phyloP scores from a whole-genome alignment of 1,139 yeast species.

The Sugiyamaella paludigena region DNA sequence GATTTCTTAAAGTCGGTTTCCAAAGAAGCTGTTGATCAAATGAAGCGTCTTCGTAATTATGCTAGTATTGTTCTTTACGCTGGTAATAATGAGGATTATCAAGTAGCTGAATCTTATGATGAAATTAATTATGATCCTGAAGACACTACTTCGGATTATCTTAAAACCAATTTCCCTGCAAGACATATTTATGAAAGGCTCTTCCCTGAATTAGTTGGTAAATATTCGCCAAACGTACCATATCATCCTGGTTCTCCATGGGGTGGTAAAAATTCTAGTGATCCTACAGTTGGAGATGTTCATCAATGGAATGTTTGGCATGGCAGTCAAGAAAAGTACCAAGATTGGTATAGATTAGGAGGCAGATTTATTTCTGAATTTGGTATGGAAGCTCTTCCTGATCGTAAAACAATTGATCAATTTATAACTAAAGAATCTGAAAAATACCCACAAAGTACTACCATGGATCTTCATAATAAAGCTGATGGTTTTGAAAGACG shows the following conservation, averaged over 20 bases:
- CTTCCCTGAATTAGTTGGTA: constrained; percentile 38
- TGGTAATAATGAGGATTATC: constrained; percentile 49
- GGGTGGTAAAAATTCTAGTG: constrained; percentile 40
- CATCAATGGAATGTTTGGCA: constrained; percentile 57
- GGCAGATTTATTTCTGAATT: constrained; percentile 50
- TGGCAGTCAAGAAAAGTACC: constrained; percentile 47
- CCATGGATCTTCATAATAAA: constrained; percentile 43
- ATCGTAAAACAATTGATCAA: constrained; percentile 34
- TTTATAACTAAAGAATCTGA: constrained; percentile 40
- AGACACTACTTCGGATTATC: constrained; percentile 37
- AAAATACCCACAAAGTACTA: constrained; percentile 42
- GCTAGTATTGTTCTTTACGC: constrained; percentile 21
- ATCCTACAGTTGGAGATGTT: constrained; percentile 44
- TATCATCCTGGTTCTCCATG: constrained; percentile 49
- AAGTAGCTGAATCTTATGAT: constrained; percentile 42
- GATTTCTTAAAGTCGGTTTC: constrained; percentile 37
- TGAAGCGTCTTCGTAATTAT: constrained; percentile 42
- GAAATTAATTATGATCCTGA: constrained; percentile 38
- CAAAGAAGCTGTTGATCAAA: constrained; percentile 40
- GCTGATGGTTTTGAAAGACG: constrained; percentile 48
- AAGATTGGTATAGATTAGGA: constrained; percentile 44
- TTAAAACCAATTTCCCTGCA: constrained; percentile 45
- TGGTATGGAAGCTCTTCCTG: constrained; percentile 49
- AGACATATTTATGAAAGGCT: constrained; percentile 42
- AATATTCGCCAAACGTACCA: constrained; percentile 34